Base-by-base conservation (phyloP, 352 stramenopile genomes). In the Pythium coloratum region DNA sequence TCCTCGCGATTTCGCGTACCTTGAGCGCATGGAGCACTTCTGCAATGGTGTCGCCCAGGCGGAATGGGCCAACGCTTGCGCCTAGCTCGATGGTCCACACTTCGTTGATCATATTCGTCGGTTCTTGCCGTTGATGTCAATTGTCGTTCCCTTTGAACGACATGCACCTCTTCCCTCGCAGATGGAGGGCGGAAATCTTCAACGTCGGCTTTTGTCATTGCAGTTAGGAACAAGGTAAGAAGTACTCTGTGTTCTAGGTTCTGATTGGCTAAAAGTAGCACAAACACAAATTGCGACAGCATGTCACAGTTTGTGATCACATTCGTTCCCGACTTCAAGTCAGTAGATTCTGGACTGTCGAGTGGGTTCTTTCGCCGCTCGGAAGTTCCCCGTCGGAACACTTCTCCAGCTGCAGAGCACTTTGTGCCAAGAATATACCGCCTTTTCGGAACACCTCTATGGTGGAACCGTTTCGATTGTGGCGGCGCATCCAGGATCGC, bases 51-150 rank as follows among this genome's bases (percentile, higher is more conserved):
- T 86, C 81, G 6, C 88, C 88, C 2, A 95, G 78, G 6, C 76
- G 82, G 70, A 95, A 93, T 20, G 88, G 88, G 0, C 88, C 88
- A 10, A 95, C 81, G 46, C 73, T 79, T n/a, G 70, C 79, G 76
- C 88, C 88, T 53, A 92, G 74, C 56, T 91, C 86, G 64, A 95
- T 92, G 71, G 84, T 81, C 88, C 88, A 95, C 53, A 95, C 81
- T 68, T 94, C 80, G 38, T 82, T 78, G 66, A 83, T 91, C 85
- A 90, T 88, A 14, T 60, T 59, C 26, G 53, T 26, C 50, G 28
- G 28, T 67, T 12, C 58, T 30, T 38, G 12, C 14, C 38, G 34
- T 53, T 5, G 10, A 40, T 49, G 10, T 14, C 9, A 44, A 46
- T 16, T 12, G 26, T 56, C 56, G 50, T 56, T 62, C 28, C 65